phyloP scores from a whole-genome alignment of 2,329 filamentous ascomycete species.

The Davidsoniella eucalypti region DNA sequence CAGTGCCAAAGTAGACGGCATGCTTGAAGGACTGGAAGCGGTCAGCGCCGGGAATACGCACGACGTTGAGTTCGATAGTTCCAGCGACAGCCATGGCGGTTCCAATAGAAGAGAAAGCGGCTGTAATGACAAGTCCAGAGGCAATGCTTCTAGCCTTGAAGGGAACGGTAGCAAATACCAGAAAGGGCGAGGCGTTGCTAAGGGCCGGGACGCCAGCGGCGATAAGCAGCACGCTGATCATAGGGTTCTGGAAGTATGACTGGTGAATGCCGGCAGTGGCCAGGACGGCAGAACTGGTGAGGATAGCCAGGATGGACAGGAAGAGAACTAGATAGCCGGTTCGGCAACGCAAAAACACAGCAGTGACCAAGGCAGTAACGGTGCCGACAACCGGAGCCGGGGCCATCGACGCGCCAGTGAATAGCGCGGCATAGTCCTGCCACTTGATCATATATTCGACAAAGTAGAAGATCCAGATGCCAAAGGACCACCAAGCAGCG shows the following conservation, averaged over 20 bases:
- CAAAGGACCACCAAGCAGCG: slow-evolving; percentile 37
- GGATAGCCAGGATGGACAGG: slow-evolving; percentile 26
- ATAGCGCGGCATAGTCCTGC: slow-evolving; percentile 26
- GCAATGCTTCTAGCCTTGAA: slow-evolving; percentile 29
- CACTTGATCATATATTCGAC: slow-evolving; percentile 32
- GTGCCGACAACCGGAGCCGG: slow-evolving; percentile 28
- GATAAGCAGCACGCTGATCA: slow-evolving; percentile 40
- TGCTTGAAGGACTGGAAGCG: slow-evolving; percentile 22
- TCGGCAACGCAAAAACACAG: slow-evolving; percentile 24
- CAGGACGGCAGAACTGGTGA: slow-evolving; percentile 26
- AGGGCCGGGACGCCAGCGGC: slow-evolving; percentile 50
- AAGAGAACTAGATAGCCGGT: slow-evolving; percentile 22
- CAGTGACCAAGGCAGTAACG: slow-evolving; percentile 27
- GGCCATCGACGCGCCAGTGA: slow-evolving; percentile 27
- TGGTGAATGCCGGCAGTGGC: slow-evolving; percentile 21
- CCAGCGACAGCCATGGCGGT: slow-evolving; percentile 49
- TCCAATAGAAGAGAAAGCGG: slow-evolving; percentile 52
- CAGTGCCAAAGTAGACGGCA: slow-evolving; percentile 26
- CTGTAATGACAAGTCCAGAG: slow-evolving; percentile 40
- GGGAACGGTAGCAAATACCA: slow-evolving; percentile 36
- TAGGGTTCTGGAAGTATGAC: slow-evolving; percentile 47
- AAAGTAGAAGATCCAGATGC: slow-evolving; percentile 34
- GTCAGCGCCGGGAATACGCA: slow-evolving; percentile 16
- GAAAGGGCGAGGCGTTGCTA: slow-evolving; percentile 43
- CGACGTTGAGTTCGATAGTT: slow-evolving; percentile 36